Evolutionary conservation across 140 eudicot genomes (phyloP), one percentile per base, ranked within the genome.

Genomic region (Erigeron philadelphicus): DNA sequence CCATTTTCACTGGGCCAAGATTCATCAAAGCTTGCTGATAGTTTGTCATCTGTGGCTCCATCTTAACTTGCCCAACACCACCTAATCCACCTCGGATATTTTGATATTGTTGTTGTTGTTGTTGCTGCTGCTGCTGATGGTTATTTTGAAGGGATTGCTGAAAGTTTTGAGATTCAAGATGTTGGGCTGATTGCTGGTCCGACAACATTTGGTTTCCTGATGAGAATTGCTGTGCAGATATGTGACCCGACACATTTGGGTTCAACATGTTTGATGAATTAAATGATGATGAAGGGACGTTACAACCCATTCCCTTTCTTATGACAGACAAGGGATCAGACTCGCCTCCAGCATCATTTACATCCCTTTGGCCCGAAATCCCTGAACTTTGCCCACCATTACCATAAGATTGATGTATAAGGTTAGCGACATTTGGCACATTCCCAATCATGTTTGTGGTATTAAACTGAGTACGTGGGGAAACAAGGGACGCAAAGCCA

Each of bases 391-490:
- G 70, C 69, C 66, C 81, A 42, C 82, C 97, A 66, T 87, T 87
- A 17, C 82, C 86, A 58, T 83, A 90, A 73, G 96, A 77, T 74
- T 87, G 99, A 54, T 89, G 93, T 11, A 93, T 86, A 21, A 87
- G 73, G 15, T 96, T 85, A 2, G 95, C 78, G 0, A 53, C 23
- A 12, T 8, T 53, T 4, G 59, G n/a, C 45, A 81, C 97, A 70
- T 85, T 89, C 21, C 99, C 99, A 56, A 94, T 86, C 89, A 87
- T 75, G 71, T 94, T 94, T 84, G 84, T 81, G 82, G 82, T 90
- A 73, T 78, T 86, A 52, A 76, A 90, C 76, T 88, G 96, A 23
- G 74, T 84, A 3, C 87, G 88, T 3, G 96, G 95, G 0, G 96
- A 84, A 1, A 86, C 86, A 64, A 84, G 78, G 11, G 95, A 82